phyloP scores from a whole-genome alignment of 2,329 filamentous ascomycete genomes.

The Trichoderma citrinoviride region DNA sequence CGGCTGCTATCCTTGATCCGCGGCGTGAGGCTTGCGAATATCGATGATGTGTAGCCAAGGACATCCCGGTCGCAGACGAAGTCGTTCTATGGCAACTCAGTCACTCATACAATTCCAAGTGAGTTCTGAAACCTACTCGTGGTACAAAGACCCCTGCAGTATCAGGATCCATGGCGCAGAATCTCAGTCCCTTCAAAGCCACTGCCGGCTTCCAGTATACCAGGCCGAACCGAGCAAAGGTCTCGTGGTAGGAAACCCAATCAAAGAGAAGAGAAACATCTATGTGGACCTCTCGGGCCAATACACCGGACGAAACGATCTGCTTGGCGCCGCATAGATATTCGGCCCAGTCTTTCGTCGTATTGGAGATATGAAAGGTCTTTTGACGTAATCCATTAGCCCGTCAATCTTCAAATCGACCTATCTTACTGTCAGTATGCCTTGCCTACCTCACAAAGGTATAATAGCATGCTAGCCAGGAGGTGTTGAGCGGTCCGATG shows the following conservation, averaged over 20 bases:
- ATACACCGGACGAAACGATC: neutral
- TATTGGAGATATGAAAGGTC: neutral
- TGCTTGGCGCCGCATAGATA: conserved; percentile 5
- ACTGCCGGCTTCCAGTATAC: neutral
- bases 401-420: neutral
- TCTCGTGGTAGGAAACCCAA: conserved; percentile 5
- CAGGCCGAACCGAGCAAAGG: conserved; percentile 2
- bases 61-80: neutral
- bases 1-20: neutral
- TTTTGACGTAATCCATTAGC: too few relatives aligned
- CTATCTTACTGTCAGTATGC: neutral
- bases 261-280: neutral
- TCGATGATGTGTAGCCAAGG: neutral
- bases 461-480: conserved; percentile 8
- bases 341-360: neutral
- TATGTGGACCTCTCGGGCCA: neutral
- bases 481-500: neutral
- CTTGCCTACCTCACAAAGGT: neutral
- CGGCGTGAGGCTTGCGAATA: neutral
- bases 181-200: neutral
- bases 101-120: neutral
- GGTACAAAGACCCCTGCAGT: neutral
- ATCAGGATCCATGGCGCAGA: neutral
- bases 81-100: neutral
- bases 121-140: neutral